phyloP scores from a whole-genome alignment of 108 stramenopile genomes.

The Skeletonema grethae region DNA sequence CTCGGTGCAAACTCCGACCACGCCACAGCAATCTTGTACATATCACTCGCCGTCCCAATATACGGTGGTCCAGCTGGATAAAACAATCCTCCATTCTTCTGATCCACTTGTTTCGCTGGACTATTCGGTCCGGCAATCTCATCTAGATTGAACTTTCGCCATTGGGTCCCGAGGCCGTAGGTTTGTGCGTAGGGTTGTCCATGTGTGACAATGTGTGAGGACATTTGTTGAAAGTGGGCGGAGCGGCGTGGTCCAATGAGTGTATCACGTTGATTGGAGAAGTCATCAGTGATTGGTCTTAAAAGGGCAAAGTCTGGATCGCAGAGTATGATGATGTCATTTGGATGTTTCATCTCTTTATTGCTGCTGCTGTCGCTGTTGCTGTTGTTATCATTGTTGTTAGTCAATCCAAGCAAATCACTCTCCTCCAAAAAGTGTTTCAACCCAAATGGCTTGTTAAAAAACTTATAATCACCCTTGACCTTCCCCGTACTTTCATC shows the following conservation, averaged over 20 bases:
- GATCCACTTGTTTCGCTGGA: slow-evolving; percentile 52
- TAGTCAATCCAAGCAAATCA: slow-evolving; percentile 43
- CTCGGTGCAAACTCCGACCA: slow-evolving; percentile 81
- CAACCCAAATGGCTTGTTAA: slow-evolving; percentile 87
- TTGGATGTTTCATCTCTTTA: slow-evolving; percentile 32
- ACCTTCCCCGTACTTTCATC: slow-evolving; percentile 48
- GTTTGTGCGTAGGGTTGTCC: slow-evolving; percentile 86
- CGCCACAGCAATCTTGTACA: slow-evolving; percentile 60
- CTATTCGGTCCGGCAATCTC: slow-evolving; percentile 65
- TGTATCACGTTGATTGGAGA: slow-evolving; percentile 51
- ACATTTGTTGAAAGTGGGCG: slow-evolving; percentile 24
- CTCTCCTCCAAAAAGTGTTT: slow-evolving; percentile 71
- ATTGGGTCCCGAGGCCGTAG: slow-evolving; percentile 84
- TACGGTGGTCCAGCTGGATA: slow-evolving; percentile 94
- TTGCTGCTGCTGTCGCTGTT: no score
- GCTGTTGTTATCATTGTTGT: no score
- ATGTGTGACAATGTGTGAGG: slow-evolving; percentile 72
- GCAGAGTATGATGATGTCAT: slow-evolving; percentile 86
- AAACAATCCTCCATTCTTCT: slow-evolving; percentile 45
- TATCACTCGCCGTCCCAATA: slow-evolving; percentile 79
- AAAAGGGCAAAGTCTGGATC: slow-evolving; percentile 96
- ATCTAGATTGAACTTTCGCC: slow-evolving; percentile 73
- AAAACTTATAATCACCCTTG: slow-evolving; percentile 81
- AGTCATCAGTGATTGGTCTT: slow-evolving; percentile 78
- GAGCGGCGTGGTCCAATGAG: slow-evolving; percentile 31